Conservation (phyloP, 148 eudicot genomes). For the Diospyros lotus region DNA sequence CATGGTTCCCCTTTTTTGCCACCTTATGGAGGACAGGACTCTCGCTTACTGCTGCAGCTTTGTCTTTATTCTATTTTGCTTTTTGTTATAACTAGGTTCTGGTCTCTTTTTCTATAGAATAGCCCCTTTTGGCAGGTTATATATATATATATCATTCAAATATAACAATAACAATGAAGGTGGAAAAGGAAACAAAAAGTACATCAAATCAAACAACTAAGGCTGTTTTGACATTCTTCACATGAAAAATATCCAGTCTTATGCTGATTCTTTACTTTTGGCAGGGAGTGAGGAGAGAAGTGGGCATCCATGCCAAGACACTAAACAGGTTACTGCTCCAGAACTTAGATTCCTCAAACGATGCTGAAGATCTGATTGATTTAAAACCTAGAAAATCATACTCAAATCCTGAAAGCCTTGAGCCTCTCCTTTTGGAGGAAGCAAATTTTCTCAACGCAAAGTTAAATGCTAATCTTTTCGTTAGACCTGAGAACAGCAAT, state of each 20-base stretch:
- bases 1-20: too few relatives aligned
- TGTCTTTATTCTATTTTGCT: too few relatives aligned
- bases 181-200: too few relatives aligned
- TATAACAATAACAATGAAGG: too few relatives aligned
- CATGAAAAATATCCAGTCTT: neutral
- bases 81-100: too few relatives aligned
- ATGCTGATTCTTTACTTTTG: neutral
- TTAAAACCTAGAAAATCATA: conserved; percentile 21
- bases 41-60: too few relatives aligned
- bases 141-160: too few relatives aligned
- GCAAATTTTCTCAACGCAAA: conserved; percentile 12
- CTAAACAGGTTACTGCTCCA: conserved; percentile 47
- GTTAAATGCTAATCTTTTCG: conserved; percentile 17
- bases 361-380: conserved; percentile 11
- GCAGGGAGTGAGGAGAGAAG: conserved; percentile 96
- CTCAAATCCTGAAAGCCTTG: conserved; percentile 18
- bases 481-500: conserved; percentile 23
- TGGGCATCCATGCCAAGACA: conserved; percentile 77
- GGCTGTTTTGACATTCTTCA: neutral
- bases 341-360: conserved; percentile 23
- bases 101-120: too few relatives aligned
- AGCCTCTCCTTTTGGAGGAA: conserved; percentile 27
- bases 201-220: too few relatives aligned
- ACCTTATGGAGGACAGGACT: too few relatives aligned
- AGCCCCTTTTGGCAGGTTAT: too few relatives aligned